Conservation (phyloP, 257 asterid species). For the Solanum ahanhuiri region DNA sequence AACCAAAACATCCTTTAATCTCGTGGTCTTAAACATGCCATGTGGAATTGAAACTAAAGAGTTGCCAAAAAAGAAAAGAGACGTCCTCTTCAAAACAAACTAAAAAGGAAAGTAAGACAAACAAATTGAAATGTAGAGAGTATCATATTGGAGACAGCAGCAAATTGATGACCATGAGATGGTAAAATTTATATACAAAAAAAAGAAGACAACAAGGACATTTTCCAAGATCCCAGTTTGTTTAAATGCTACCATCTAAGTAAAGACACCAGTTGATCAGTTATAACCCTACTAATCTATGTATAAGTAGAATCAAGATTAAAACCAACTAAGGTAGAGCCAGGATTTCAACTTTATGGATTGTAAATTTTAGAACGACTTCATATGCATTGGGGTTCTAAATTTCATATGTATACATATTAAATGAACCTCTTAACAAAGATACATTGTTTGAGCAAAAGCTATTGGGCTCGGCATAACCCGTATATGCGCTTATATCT, state of each 20-base stretch:
- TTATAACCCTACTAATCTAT: background rate
- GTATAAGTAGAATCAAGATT: background rate
- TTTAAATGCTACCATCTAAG: background rate
- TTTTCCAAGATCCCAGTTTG: background rate
- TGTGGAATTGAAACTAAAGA: too few species aligned
- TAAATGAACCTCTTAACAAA: background rate
- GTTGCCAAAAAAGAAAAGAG: background rate
- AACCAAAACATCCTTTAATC: background rate
- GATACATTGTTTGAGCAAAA: background rate
- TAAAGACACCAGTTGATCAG: background rate
- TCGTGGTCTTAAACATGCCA: background rate
- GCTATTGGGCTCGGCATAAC: background rate
- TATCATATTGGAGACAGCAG: background rate
- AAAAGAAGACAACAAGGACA: background rate
- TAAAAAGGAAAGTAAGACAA: background rate
- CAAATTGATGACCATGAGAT: background rate
- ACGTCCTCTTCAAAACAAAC: background rate
- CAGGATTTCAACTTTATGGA: background rate
- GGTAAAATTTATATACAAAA: background rate
- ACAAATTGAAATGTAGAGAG: background rate
- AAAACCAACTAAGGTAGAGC: background rate
- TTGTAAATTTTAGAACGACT: background rate
- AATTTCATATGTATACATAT: background rate
- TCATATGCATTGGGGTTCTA: background rate
- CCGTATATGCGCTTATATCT: background rate